Evolutionary conservation across 495 filamentous ascomycete genomes (phyloP).

Genomic region (Neurospora sublineolata): DNA sequence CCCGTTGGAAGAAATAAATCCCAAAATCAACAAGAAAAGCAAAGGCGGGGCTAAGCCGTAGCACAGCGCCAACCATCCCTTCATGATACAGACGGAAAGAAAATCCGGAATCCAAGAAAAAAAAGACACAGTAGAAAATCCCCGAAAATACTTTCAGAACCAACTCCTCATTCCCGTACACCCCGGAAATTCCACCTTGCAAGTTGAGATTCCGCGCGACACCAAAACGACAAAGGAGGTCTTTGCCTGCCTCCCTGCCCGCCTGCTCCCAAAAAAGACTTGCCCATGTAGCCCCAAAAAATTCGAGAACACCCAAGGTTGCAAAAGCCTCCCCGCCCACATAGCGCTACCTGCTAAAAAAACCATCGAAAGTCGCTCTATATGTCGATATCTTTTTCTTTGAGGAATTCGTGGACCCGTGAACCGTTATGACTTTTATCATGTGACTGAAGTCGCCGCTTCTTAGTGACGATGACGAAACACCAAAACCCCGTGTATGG

Average conservation of each 20-base stretch:
- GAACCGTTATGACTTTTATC: constrained; percentile 28
- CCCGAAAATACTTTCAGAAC: constrained; percentile 12
- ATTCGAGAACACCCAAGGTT: constrained; percentile 17
- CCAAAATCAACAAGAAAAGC: constrained; percentile 10
- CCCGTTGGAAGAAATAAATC: constrained; percentile 12
- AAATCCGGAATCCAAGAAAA: constrained; percentile 1
- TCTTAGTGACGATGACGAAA: constrained; percentile 17
- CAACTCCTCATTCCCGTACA: constrained; percentile 16
- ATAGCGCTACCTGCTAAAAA: not conserved
- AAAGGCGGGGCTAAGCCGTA: constrained; percentile 4
- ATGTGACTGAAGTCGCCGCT: constrained; percentile 25
- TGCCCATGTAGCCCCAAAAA: constrained; percentile 16
- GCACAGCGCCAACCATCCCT: constrained; percentile 9
- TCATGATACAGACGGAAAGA: constrained; percentile 16
- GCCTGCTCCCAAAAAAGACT: constrained; percentile 12
- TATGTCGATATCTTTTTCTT: constrained; percentile 25
- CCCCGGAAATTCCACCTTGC: constrained; percentile 10
- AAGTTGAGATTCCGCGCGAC: constrained; percentile 12
- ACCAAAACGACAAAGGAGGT: constrained; percentile 17
- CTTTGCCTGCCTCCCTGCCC: constrained; percentile 18
- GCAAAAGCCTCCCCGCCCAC: constrained; percentile 8
- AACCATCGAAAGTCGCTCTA: constrained; percentile 19
- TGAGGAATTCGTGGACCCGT: constrained; percentile 28
- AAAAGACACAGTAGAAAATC: constrained; percentile 3
- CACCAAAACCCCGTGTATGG: constrained; percentile 19